phyloP scores from a whole-genome alignment of 2,329 filamentous ascomycete genomes.

The Phyllosticta citribraziliensis region DNA sequence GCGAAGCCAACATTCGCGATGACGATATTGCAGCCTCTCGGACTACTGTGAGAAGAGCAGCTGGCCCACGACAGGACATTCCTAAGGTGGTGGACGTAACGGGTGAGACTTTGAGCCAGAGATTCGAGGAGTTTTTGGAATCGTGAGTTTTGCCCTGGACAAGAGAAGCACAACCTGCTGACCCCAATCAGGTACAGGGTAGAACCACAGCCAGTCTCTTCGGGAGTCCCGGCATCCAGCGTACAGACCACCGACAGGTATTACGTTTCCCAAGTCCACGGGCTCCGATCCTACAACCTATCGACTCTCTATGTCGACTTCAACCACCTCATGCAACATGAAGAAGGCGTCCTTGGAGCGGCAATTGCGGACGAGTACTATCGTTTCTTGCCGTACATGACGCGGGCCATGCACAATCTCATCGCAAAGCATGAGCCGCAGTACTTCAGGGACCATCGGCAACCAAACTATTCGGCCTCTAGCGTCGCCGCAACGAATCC shows the following conservation, averaged over 20 bases:
- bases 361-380: constrained; percentile 89
- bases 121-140: constrained; percentile 74
- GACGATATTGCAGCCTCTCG: constrained; percentile 50
- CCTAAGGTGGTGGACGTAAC: constrained; percentile 68
- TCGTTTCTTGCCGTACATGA: constrained; percentile 86
- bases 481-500: constrained; percentile 58
- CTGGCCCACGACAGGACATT: constrained; percentile 46
- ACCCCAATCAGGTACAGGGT: constrained; percentile 49
- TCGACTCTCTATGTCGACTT: constrained; percentile 83
- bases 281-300: constrained; percentile 62
- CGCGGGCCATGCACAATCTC: constrained; percentile 78
- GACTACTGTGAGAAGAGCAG: constrained; percentile 35
- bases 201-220: constrained; percentile 47
- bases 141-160: constrained; percentile 41
- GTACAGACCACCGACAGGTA: constrained; percentile 69
- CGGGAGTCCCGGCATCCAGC: constrained; percentile 56
- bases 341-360: constrained; percentile 67
- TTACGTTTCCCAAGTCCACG: constrained; percentile 75
- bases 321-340: constrained; percentile 68
- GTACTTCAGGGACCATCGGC: constrained; percentile 88
- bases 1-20: constrained; percentile 52
- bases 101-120: constrained; percentile 62
- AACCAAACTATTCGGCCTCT: constrained; percentile 61
- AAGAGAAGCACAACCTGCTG: constrained; percentile 1
- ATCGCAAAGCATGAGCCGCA: constrained; percentile 89